Evolutionary conservation across 345 rosid species (phyloP).

Genomic region (Syzygium grande): DNA sequence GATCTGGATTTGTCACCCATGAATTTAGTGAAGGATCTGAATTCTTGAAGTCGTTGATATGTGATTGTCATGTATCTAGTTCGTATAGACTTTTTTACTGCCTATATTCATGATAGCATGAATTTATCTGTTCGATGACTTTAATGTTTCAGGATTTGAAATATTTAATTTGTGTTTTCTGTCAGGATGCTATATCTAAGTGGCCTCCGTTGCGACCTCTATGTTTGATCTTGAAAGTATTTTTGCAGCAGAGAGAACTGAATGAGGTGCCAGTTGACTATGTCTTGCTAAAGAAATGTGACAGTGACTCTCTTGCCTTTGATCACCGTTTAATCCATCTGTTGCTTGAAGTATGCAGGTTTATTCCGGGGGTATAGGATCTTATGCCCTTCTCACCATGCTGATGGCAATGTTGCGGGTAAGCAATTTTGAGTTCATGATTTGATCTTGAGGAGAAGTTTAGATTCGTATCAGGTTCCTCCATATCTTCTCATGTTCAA

Average conservation of each 20-base stretch:
- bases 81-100: background rate
- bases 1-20: background rate
- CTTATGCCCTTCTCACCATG: conserved; percentile 92
- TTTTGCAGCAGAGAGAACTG: conserved; percentile 89
- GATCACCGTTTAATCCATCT: background rate
- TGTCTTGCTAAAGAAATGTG: background rate
- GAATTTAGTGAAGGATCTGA: background rate
- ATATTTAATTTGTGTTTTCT: background rate
- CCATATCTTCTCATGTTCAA: background rate
- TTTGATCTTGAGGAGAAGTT: background rate
- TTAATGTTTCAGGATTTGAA: background rate
- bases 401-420: conserved; percentile 79
- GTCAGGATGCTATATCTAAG: conserved; percentile 58
- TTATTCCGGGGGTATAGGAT: conserved; percentile 86
- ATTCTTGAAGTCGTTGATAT: background rate
- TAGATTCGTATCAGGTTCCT: background rate
- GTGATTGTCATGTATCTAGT: background rate
- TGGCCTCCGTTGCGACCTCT: conserved; percentile 77
- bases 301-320: background rate
- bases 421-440: background rate
- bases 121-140: background rate
- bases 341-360: conserved; percentile 44
- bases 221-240: conserved; percentile 82
- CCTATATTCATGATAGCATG: background rate
- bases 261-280: conserved; percentile 58